Conservation (phyloP, 2,329 filamentous ascomycete species). For the Arthrobotrys iridis region DNA sequence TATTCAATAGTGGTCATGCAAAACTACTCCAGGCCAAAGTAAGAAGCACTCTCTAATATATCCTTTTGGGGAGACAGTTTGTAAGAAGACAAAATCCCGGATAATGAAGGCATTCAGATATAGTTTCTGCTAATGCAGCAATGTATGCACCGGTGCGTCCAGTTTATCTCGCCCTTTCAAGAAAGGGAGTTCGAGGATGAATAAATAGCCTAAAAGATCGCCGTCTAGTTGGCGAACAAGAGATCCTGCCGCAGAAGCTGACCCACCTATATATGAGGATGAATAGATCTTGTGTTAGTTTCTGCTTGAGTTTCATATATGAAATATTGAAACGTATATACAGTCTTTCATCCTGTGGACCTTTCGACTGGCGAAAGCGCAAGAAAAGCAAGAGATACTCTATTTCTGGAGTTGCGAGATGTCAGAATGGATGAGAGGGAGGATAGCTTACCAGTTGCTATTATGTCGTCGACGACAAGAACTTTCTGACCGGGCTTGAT, state of each 20-base stretch:
- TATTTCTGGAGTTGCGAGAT: background rate
- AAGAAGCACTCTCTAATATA: too few relatives aligned
- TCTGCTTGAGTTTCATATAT: background rate
- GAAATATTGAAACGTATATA: too few relatives aligned
- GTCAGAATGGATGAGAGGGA: background rate
- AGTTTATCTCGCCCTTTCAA: slow-evolving; percentile 92
- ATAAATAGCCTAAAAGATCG: slow-evolving; percentile 85
- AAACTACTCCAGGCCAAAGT: too few relatives aligned
- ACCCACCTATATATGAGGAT: slow-evolving; percentile 41
- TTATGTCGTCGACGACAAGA: slow-evolving; percentile 95
- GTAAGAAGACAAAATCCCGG: background rate
- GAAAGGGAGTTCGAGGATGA: slow-evolving; percentile 94
- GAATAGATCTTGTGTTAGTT: slow-evolving; percentile 1
- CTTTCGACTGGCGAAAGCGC: too few relatives aligned
- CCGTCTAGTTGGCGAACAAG: slow-evolving; percentile 75
- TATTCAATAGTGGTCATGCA: too few relatives aligned
- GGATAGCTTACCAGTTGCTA: slow-evolving; percentile 82
- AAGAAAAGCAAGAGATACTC: background rate
- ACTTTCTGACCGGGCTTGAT: slow-evolving; percentile 89
- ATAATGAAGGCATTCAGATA: background rate
- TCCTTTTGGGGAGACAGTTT: background rate
- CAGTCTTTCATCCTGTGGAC: background rate
- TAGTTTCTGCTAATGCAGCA: slow-evolving; percentile 66
- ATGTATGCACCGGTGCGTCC: slow-evolving; percentile 80
- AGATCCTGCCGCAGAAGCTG: slow-evolving; percentile 42